Base-by-base conservation (phyloP, 495 filamentous ascomycete genomes). In the Penicillium daleae region DNA sequence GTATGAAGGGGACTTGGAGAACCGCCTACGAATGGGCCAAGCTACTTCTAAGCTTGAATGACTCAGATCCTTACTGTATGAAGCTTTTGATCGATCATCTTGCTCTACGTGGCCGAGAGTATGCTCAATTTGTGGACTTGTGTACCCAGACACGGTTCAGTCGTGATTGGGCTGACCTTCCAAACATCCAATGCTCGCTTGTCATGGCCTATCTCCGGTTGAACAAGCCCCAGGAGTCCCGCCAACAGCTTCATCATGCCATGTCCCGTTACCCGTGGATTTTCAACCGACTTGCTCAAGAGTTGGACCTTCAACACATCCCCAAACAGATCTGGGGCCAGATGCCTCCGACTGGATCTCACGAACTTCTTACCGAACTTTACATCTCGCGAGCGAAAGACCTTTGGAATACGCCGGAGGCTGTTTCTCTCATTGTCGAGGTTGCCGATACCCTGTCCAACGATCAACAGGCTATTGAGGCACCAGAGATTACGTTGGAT, bases 11-110 rank as follows among this genome's bases (percentile, higher is more conserved):
- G n/a, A 97, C 93, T 15, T 96, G 91, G 82, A 84, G 92, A 31
- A 98, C 95, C 1, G 91, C 92, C 0, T 89, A 92, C 50, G 96
- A 98, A 74, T 99, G 93, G 92, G 84, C 89, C 6, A 97, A 96
- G 74, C 76, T 98, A 9, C 74, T 97, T 9, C 78, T 97, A 1
- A 85, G 87, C 61, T 74, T 99, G 54, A 86, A 90, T 66, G 86
- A 87, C n/a, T 80, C 75, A 0, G 95, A 99, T 72, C 93, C 93
- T 2, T 97, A 97, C 66, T 89, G 85, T 60, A 83, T 97, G 60
- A 82, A 83, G 46, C 82, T 95, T 21, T 74, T 90, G 60, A 83
- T 97, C 60, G 95, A 97, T 70, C 88, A 93, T 62, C 80, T 96
- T 21, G 91, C 92, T 9, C 81, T 99, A 21, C 86, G 92, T 51